Evolutionary conservation across 139 green algal species (phyloP), one percentile per base, ranked within the genome.

Genomic region (Astrephomene gubernaculifera): DNA sequence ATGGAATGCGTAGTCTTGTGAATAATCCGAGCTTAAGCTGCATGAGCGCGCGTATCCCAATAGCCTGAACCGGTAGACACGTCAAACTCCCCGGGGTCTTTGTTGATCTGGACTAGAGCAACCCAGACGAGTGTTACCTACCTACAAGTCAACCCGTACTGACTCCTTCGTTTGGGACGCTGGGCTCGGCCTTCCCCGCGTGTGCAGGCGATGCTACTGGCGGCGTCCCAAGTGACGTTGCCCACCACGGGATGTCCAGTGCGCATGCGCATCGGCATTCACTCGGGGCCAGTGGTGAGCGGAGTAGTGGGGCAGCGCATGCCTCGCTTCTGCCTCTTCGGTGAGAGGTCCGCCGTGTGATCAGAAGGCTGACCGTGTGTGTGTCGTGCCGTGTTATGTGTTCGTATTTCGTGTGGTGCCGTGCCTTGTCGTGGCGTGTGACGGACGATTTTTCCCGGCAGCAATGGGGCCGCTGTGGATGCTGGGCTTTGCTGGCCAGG

Each of bases 261-360:
- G 25, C 36, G n/a, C 14, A 73, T 73, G 67, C 67, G 67, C 9
- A 33, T 73, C 12, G 67, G 67, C 67, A 49, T 73, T 21, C 67
- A 73, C 67, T 17, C 31, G 4, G 63, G 63, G 1, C 63, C 63
- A 31, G 63, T 71, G 21, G 63, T 43, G 6, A 65, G 57, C 49
- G 49, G 49, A 17, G 49, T 57, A 25, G 49, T 57, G 12, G 49
- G 49, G 12, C 60, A 67, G 60, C 63, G 63, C 63, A 71, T 71
- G 63, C 63, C 63, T 31, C 63, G 63, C 63, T 71, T 71, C 31
- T 71, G 33, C 33, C 63, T 71, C 1, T 71, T 71, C 63, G 63
- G 63, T 71, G 63, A 71, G 63, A 4, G 63, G 60, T n/a, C 2
- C 7, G 10, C 57, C 6, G 6, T 65, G 19, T 65, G 19, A n/a